Evolutionary conservation across 1,284 basidiomycete species (phyloP), one percentile per base, ranked within the genome.

Genomic region (Abortiporus biennis): DNA sequence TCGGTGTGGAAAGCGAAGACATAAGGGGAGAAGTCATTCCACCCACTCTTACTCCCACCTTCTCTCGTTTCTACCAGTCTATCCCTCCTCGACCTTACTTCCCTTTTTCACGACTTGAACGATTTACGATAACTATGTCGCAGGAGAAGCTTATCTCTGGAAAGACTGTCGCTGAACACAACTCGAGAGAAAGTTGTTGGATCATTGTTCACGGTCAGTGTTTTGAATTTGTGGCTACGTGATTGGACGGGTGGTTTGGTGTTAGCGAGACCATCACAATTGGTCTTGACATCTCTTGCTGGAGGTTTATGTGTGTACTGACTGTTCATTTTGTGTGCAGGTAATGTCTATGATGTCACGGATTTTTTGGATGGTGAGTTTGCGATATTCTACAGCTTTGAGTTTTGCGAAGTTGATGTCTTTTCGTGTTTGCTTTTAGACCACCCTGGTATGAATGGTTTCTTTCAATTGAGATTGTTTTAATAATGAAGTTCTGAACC

Each of bases 291-390:
- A n/a, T n/a, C n/a, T n/a, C n/a, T n/a, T n/a, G n/a, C n/a, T 11
- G 4, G 19, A 30, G 13, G 5, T n/a, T 29, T 8, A 29, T 8
- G 27, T 19, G n/a, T 3, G 19, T 25, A 27, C 36, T 17, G 16
- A 37, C 36, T 20, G 11, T 23, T 13, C 21, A 29, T 36, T 20
- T 51, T 44, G 54, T 38, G 19, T 21, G n/a, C 44, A 78, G 76
- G 78, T 40, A 69, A 80, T 31, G 81, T 80, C 1, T 86, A 84
- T 62, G 82, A 85, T 58, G 77, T 83, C 27, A 81, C 80, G 11
- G 78, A 84, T 38, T 85, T 83, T 57, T 59, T 84, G 38, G 71
- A 74, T 43, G 69, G 76, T 78, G 47, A 13, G 58, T 42, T 3
- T 16, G 34, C 6, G 16, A 34, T 5, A 13, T 16, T 25, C 3